These are phyloP conservation scores for Tetradesmus lagerheimii DNA, from an alignment of 139 green algal species.

Conservation along the genomic window DNA sequence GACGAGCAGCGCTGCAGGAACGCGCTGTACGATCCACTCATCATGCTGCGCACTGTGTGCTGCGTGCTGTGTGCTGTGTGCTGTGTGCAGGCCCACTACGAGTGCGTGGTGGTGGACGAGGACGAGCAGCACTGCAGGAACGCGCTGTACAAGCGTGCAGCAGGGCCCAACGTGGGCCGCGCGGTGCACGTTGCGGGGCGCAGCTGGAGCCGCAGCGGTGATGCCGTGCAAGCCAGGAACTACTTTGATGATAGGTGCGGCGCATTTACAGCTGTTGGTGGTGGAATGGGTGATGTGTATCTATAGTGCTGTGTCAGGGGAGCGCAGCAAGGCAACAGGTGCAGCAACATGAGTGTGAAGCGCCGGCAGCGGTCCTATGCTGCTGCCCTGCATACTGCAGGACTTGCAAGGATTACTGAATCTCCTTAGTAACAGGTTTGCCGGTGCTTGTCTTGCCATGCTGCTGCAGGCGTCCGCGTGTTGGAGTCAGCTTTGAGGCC, in stretches of 20 bases:
- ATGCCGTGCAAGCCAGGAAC: background rate
- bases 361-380: too few species aligned
- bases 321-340: too few species aligned
- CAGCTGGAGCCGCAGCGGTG: background rate
- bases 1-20: background rate
- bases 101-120: conserved; percentile 41
- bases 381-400: too few species aligned
- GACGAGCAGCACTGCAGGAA: background rate
- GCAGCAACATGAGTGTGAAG: too few species aligned
- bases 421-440: too few species aligned
- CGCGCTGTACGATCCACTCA: conserved; percentile 16
- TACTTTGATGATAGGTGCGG: conserved; percentile 17
- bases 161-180: background rate
- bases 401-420: too few species aligned
- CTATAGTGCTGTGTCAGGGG: too few species aligned
- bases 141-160: background rate
- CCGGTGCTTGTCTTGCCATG: too few species aligned
- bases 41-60: too few species aligned
- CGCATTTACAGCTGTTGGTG: too few species aligned
- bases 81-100: conserved; percentile 20
- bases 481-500: conserved; percentile 1
- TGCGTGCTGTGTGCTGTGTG: background rate
- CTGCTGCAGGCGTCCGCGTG: conserved; percentile 6
- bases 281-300: too few species aligned
- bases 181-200: conserved; percentile 19